These are phyloP conservation scores for Acanthamoeba healyi DNA, from an alignment of 208 protist genomes.

Conservation along the genomic window DNA sequence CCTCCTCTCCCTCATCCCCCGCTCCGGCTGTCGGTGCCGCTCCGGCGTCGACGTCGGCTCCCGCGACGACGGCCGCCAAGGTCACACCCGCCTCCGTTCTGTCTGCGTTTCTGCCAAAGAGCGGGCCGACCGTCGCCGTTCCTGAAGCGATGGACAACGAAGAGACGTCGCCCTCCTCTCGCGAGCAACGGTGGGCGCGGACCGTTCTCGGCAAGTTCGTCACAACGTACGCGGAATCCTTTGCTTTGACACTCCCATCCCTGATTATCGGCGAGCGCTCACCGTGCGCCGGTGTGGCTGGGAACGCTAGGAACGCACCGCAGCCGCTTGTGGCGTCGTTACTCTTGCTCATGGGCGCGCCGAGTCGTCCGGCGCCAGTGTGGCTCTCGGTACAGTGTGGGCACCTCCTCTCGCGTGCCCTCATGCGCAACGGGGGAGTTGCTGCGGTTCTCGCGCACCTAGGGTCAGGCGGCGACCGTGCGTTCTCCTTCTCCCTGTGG, in stretches of 20 bases:
- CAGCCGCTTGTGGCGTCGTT: background rate
- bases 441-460: background rate
- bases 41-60: background rate
- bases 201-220: background rate
- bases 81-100: background rate
- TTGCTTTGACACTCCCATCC: no score
- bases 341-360: background rate
- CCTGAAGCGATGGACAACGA: background rate
- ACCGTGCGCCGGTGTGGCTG: background rate
- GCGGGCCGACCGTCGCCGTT: background rate
- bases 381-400: background rate
- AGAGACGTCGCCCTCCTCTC: background rate
- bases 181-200: background rate
- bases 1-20: no score
- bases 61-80: background rate
- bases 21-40: background rate
- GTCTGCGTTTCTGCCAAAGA: background rate
- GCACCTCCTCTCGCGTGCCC: slow-evolving; percentile 1
- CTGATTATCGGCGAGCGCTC: no score
- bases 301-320: background rate
- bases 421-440: background rate
- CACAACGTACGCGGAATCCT: background rate
- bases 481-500: background rate
- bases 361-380: background rate
- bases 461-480: background rate